phyloP scores from a whole-genome alignment of 176 grass and related monocot species.

The Alopecurus myosuroides region DNA sequence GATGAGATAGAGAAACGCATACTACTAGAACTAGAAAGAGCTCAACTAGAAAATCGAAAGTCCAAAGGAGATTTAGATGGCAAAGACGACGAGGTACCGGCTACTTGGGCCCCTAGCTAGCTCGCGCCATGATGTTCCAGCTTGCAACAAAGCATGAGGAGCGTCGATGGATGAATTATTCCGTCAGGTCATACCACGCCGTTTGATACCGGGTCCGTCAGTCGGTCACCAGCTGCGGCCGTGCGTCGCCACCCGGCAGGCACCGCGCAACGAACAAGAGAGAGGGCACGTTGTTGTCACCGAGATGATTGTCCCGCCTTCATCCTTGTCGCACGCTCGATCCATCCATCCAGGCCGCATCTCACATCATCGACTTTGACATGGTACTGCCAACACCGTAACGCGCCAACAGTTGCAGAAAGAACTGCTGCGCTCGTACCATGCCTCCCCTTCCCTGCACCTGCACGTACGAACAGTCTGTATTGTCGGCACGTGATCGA shows the following conservation, averaged over 20 bases:
- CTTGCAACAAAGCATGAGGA: not conserved
- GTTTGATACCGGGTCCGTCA: not conserved
- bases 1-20: too few relatives aligned
- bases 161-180: too few relatives aligned
- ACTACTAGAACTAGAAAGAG: too few relatives aligned
- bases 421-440: not conserved
- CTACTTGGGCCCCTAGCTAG: not conserved
- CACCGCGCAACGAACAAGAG: not conserved
- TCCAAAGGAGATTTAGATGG: not conserved
- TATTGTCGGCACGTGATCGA: constrained; percentile 16
- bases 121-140: too few relatives aligned
- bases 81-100: not conserved
- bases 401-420: not conserved
- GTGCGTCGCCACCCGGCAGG: not conserved
- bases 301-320: constrained; percentile 21
- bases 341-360: too few relatives aligned
- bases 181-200: not conserved
- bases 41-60: too few relatives aligned
- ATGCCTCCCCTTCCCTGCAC: not conserved
- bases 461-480: constrained; percentile 1
- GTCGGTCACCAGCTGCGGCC: not conserved
- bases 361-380: not conserved
- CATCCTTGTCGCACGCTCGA: constrained; percentile 29
- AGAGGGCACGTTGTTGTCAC: not conserved
- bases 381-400: not conserved